A percentile compares a stretch with the other conserved stretches of the same genome.
Evolutionary conservation across 331 rosid genomes (phyloP).

Genomic region (Saraca asoca): DNA sequence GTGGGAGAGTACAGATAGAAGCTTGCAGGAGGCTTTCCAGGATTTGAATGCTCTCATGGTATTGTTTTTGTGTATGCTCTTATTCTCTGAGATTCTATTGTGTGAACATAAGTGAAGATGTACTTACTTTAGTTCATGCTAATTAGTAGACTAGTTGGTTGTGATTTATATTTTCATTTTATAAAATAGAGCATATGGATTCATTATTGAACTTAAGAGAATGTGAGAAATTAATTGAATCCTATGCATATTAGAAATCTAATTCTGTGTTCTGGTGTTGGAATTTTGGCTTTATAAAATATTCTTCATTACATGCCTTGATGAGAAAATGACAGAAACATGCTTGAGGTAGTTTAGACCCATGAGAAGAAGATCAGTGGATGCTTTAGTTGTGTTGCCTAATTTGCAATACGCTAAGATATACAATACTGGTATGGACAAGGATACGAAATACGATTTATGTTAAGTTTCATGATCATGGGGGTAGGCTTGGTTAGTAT

Average conservation of each 20-base stretch:
- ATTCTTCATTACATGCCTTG: background rate
- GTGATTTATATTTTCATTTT: background rate
- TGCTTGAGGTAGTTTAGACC: no score
- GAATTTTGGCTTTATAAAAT: conserved; percentile 18
- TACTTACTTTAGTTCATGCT: background rate
- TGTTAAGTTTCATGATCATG: no score
- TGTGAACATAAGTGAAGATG: background rate
- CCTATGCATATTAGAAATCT: background rate
- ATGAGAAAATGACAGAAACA: no score
- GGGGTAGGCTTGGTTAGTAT: no score
- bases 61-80: conserved; percentile 29
- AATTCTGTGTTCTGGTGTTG: conserved; percentile 20
- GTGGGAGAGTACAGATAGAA: conserved; percentile 97
- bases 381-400: no score
- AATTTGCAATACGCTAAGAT: no score
- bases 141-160: background rate
- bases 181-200: background rate
- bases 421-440: no score
- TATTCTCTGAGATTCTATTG: background rate
- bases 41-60: conserved; percentile 99
- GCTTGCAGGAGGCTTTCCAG: conserved; percentile 96
- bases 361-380: no score
- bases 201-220: conserved; percentile 20
- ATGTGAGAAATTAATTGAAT: conserved; percentile 1
- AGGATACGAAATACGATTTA: no score